Percentiles rank a stretch among this genome's conserved stretches.
Conservation (phyloP, 2,329 filamentous ascomycete species). For the Pseudogymnoascus verrucosus region DNA sequence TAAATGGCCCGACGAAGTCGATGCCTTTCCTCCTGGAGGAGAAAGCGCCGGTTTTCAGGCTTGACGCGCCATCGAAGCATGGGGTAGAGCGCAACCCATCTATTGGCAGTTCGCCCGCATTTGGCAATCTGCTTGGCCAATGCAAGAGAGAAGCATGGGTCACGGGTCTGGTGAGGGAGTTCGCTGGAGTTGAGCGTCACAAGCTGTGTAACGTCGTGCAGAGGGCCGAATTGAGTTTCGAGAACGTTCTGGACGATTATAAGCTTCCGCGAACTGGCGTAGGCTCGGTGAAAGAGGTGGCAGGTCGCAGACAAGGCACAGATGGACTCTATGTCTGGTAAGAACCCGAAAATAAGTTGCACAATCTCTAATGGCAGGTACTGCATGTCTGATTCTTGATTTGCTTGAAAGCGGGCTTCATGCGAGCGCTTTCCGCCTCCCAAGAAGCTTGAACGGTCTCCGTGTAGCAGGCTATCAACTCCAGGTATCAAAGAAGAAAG, state of each 20-base stretch:
- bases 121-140: conserved; percentile 20
- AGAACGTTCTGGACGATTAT: conserved; percentile 7
- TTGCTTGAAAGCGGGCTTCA: not conserved
- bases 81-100: conserved; percentile 27
- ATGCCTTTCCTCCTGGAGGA: conserved; percentile 21
- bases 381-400: conserved; percentile 7
- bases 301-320: conserved; percentile 5
- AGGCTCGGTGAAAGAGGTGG: not conserved
- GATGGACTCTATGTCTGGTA: conserved; percentile 1
- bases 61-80: conserved; percentile 25
- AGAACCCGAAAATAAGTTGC: conserved; percentile 6
- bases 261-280: conserved; percentile 7
- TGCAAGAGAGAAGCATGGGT: conserved; percentile 9
- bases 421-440: not conserved
- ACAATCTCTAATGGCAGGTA: conserved; percentile 11
- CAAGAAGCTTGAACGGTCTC: not conserved
- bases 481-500: not conserved
- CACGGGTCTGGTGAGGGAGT: not conserved
- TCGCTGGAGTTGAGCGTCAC: conserved; percentile 9
- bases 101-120: conserved; percentile 24
- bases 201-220: conserved; percentile 10
- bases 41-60: conserved; percentile 24
- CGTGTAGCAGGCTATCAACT: conserved; percentile 1
- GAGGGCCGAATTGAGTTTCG: conserved; percentile 6
- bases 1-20: conserved; percentile 25